Percentiles rank a stretch among this genome's conserved stretches.
These are phyloP conservation scores for Paxillus involutus DNA, from an alignment of 768 basidiomycete species.

Conservation along the genomic window DNA sequence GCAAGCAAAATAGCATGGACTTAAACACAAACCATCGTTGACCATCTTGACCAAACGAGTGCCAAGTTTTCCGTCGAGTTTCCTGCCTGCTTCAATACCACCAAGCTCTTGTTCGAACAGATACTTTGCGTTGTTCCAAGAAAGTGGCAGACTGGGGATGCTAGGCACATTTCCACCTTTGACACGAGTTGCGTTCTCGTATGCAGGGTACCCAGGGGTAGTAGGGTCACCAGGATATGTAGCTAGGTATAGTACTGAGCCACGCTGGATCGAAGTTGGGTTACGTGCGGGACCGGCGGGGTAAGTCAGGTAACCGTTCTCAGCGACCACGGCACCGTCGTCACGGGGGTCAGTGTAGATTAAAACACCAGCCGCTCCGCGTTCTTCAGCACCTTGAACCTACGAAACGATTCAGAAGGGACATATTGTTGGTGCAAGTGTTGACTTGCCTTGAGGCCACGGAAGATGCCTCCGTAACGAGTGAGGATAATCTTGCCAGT, in stretches of 20 bases:
- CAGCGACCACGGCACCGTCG: slow-evolving; percentile 74
- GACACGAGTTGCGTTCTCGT: slow-evolving; percentile 70
- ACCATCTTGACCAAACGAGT: slow-evolving; percentile 47
- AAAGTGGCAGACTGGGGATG: slow-evolving; percentile 89
- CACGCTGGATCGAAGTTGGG: slow-evolving; percentile 81
- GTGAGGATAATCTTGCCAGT: slow-evolving; percentile 76
- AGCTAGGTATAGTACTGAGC: slow-evolving; percentile 73
- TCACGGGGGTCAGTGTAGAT: slow-evolving; percentile 88
- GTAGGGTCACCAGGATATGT: slow-evolving; percentile 76
- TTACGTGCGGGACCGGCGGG: slow-evolving; percentile 89
- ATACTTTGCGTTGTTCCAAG: slow-evolving; percentile 77
- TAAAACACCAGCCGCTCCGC: slow-evolving; percentile 73
- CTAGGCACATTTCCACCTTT: slow-evolving; percentile 61
- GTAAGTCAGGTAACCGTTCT: slow-evolving; percentile 70
- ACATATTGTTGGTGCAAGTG: not conserved
- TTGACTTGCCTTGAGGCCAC: slow-evolving; percentile 74
- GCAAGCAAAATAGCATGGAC: not conserved
- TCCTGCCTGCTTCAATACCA: slow-evolving; percentile 36
- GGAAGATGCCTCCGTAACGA: slow-evolving; percentile 75
- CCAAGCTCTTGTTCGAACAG: slow-evolving; percentile 58
- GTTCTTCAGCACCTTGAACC: slow-evolving; percentile 83
- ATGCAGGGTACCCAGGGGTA: slow-evolving; percentile 87
- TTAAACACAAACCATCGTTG: slow-evolving; percentile 47
- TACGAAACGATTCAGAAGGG: slow-evolving; percentile 27
- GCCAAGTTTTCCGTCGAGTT: slow-evolving; percentile 52